Base-by-base conservation (phyloP, 352 stramenopile species). In the Elongisporangium undulatum region DNA sequence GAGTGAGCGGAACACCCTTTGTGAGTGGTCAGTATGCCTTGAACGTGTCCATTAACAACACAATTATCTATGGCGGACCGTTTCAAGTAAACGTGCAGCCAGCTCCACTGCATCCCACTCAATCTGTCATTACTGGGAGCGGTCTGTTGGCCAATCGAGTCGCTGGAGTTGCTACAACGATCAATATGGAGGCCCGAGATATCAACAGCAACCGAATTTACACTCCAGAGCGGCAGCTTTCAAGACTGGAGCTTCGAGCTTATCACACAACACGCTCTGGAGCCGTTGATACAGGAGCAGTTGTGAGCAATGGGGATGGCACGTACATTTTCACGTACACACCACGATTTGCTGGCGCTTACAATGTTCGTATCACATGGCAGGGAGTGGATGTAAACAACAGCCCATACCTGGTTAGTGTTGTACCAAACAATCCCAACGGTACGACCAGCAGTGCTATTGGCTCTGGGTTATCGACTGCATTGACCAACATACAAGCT, bases 141-240 rank as follows among this genome's bases (percentile, higher is more conserved):
- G 82, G 84, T 8, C 20, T 93, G 21, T 57, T 72, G 6, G 41
- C 62, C 15, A 77, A 70, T 51, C 77, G 71, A 23, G 57, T 89
- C 23, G 79, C 83, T 6, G 82, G 76, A 0, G 58, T 75, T 4
- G n/a, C 65, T 23, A 72, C 68, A 9, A 83, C 59, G 29, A 62
- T 91, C 4, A 7, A 48, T 0, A 61, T 91, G 17, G 72, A 78
- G 63, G 69, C 77, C 0, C 59, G 79, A 56, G 84, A 91, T 58
- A 19, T 78, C n/a, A 68, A 82, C 53, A 74, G 56, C 20, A 91
- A 93, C 53, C 63, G 76, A 10, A 84, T 91, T 29, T 79, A 77
- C 59, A 62, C 54, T 26, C 34, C 34, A 17, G 34, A 45, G 1
- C 2, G 9, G 74, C 74, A 15, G 67, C 64, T 7, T 22, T 58